Percentiles rank a stretch among this genome's conserved stretches.
Evolutionary conservation across 2,329 filamentous ascomycete species (phyloP).

Genomic region (Exophiala calicioides): DNA sequence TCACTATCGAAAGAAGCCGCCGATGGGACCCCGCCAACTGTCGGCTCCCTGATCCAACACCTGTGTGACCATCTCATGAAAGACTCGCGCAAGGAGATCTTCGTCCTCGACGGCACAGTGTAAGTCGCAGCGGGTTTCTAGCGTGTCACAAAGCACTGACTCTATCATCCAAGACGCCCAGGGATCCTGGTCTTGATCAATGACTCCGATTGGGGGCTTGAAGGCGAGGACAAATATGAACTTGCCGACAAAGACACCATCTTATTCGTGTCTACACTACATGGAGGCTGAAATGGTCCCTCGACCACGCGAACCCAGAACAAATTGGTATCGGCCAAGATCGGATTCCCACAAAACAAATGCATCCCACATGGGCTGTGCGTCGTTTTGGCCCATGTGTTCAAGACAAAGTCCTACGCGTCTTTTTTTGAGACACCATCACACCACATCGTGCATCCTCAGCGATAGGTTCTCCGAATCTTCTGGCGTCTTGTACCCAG

Average conservation of each 20-base stretch:
- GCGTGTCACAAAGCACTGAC: neutral
- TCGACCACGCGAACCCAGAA: neutral
- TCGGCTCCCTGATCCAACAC: constrained; percentile 75
- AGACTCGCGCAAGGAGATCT: constrained; percentile 81
- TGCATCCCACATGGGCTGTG: no score
- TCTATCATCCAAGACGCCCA: constrained; percentile 66
- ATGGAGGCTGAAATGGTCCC: constrained; percentile 68
- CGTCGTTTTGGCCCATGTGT: neutral
- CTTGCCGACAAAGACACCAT: constrained; percentile 81
- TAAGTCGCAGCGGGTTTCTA: constrained; percentile 53
- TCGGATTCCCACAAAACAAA: no score
- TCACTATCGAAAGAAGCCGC: constrained; percentile 58
- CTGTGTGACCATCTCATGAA: constrained; percentile 82
- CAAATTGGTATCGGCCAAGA: neutral
- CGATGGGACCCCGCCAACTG: constrained; percentile 63
- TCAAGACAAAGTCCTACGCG: neutral
- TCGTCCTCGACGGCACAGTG: constrained; percentile 85
- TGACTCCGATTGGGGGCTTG: constrained; percentile 96
- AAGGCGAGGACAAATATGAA: constrained; percentile 89
- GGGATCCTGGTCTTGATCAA: constrained; percentile 97
- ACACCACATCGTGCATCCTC: constrained; percentile 33
- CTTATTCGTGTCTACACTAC: constrained; percentile 92
- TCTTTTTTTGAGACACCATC: constrained; percentile 5
- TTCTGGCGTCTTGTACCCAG: constrained; percentile 36
- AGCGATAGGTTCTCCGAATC: constrained; percentile 28